Evolutionary conservation across 2,329 filamentous ascomycete genomes (phyloP).

Genomic region (Pseudogymnoascus sp.): DNA sequence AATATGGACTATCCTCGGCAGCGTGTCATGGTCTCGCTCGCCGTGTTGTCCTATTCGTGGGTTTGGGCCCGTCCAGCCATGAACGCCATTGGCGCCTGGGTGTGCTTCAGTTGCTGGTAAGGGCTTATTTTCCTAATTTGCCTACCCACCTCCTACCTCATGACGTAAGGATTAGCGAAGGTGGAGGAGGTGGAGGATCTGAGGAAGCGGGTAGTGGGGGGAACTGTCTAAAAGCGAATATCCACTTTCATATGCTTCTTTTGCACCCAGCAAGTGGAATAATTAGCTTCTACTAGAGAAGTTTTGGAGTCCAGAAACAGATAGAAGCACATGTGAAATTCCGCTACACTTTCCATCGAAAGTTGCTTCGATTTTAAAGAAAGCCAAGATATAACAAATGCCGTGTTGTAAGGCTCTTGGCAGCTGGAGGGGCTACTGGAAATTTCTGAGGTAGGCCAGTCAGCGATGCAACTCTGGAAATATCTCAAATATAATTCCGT

Average conservation of each 20-base stretch:
- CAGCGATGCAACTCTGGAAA: not conserved
- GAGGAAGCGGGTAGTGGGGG: conserved; percentile 1
- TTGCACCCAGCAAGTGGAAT: not conserved
- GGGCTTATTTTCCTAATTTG: conserved; percentile 6
- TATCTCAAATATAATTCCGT: not conserved
- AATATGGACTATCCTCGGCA: not conserved
- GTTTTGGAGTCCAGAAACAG: not conserved
- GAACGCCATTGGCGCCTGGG: not conserved
- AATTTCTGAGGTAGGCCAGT: not conserved
- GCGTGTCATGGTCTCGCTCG: not conserved
- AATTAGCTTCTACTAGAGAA: not conserved
- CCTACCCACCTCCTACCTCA: not conserved
- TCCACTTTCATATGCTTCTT: conserved; percentile 9
- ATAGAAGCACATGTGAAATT: not conserved
- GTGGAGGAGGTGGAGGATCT: not conserved
- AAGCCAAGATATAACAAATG: not conserved
- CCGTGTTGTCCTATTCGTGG: not conserved
- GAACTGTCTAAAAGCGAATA: not conserved
- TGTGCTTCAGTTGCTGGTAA: conserved; percentile 6
- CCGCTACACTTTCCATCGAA: not conserved
- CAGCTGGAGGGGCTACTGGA: not conserved
- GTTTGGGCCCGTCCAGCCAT: not conserved
- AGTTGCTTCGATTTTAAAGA: not conserved
- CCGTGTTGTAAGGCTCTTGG: not conserved
- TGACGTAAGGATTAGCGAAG: conserved; percentile 7